Evolutionary conservation across 2,329 filamentous ascomycete genomes (phyloP).

Genomic region (Plenodomus lindquistii): DNA sequence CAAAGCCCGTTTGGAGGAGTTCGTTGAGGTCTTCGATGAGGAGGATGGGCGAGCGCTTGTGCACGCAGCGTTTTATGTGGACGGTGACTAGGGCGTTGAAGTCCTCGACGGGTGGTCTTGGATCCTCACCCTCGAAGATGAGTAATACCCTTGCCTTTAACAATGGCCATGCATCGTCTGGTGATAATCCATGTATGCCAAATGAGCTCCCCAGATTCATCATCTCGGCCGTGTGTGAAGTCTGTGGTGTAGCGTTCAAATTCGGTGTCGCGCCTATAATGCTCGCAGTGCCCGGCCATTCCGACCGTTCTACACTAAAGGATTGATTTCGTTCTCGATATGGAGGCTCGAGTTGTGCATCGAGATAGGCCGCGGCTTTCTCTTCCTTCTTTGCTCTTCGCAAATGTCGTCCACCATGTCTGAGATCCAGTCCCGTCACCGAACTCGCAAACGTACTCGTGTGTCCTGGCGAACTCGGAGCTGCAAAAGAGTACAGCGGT

Average conservation of each 20-base stretch:
- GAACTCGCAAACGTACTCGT: slow-evolving; percentile 75
- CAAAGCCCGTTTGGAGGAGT: slow-evolving; percentile 78
- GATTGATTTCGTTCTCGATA: slow-evolving; percentile 44
- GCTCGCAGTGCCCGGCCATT: slow-evolving; percentile 38
- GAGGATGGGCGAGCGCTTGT: slow-evolving; percentile 69
- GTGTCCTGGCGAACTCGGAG: slow-evolving; percentile 72
- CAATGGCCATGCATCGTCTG: slow-evolving; percentile 81
- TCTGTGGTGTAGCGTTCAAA: slow-evolving; percentile 26
- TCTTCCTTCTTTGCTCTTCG: slow-evolving; percentile 71
- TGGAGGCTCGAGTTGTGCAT: slow-evolving; percentile 35
- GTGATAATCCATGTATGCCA: slow-evolving; percentile 53
- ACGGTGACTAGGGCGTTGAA: slow-evolving; percentile 79
- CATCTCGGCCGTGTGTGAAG: slow-evolving; percentile 45
- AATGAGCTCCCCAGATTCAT: slow-evolving; percentile 51
- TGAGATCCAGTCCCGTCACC: slow-evolving; percentile 77
- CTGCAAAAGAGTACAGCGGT: slow-evolving; percentile 77
- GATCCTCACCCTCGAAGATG: slow-evolving; percentile 80
- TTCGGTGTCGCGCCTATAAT: slow-evolving; percentile 30
- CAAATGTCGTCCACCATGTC: slow-evolving; percentile 75
- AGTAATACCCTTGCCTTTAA: slow-evolving; percentile 75
- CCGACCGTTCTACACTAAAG: slow-evolving; percentile 44
- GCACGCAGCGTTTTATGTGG: slow-evolving; percentile 77
- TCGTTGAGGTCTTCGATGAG: slow-evolving; percentile 78
- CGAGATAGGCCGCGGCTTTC: slow-evolving; percentile 49
- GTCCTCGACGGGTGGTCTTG: slow-evolving; percentile 79